Evolutionary conservation across 23 red algal genomes (phyloP).

Genomic region (Gracilaria caudata): DNA sequence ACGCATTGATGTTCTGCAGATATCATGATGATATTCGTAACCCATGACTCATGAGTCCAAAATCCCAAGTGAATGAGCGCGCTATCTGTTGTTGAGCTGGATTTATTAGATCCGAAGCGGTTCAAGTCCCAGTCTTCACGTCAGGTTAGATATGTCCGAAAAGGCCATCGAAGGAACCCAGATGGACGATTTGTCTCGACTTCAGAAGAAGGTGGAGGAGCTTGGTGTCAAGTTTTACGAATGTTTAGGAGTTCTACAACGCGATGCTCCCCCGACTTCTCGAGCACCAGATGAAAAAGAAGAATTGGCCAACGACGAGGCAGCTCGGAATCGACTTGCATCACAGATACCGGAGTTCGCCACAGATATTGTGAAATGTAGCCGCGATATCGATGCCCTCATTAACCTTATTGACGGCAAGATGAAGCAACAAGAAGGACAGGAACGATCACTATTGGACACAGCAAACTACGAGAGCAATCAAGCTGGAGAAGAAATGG

Average conservation of each 20-base stretch:
- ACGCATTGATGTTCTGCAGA: too few relatives aligned
- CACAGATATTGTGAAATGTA: conserved; percentile 35
- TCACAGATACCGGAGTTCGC: conserved; percentile 56
- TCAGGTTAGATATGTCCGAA: not conserved
- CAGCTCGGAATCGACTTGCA: conserved; percentile 25
- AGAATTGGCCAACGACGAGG: conserved; percentile 42
- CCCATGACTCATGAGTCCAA: too few relatives aligned
- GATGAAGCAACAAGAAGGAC: conserved; percentile 43
- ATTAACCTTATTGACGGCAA: conserved; percentile 49
- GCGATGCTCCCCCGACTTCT: conserved; percentile 62
- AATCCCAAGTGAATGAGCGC: too few relatives aligned
- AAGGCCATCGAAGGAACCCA: not conserved
- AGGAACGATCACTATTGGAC: conserved; percentile 35
- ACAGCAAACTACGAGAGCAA: conserved; percentile 50
- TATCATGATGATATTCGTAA: too few relatives aligned
- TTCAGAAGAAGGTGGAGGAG: conserved; percentile 54
- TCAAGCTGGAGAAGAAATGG: conserved; percentile 67
- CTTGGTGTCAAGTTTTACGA: conserved; percentile 60
- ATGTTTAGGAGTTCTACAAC: conserved; percentile 55
- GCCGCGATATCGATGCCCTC: conserved; percentile 39
- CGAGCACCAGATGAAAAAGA: conserved; percentile 67
- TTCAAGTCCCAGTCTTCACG: not conserved
- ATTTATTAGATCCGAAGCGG: too few relatives aligned
- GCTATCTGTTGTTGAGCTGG: too few relatives aligned
- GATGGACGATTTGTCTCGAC: conserved; percentile 54